These are phyloP conservation scores for Mortierella sp. DNA, from an alignment of 371 early-diverging fungal genomes.

Conservation along the genomic window DNA sequence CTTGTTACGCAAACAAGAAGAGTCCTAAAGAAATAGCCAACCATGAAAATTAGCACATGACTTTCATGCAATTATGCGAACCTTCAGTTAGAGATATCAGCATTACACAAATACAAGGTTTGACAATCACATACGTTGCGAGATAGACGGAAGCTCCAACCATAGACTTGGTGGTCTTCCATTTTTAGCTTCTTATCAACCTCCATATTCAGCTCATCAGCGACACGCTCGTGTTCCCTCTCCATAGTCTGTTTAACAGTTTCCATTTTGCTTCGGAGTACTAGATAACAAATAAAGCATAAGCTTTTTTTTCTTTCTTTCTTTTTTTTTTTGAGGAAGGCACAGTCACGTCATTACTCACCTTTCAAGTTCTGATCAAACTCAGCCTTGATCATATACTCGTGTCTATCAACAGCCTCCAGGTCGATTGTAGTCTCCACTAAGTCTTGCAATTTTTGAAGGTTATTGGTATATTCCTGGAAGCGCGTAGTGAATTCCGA, in stretches of 20 bases:
- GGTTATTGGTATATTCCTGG: constrained; percentile 63
- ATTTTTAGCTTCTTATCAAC: constrained; percentile 91
- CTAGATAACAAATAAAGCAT: not conserved
- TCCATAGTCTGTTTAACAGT: constrained; percentile 66
- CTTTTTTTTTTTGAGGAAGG: not conserved
- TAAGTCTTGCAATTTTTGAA: constrained; percentile 77
- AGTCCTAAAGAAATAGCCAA: constrained; percentile 62
- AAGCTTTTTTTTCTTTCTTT: not conserved
- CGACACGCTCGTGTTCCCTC: constrained; percentile 74
- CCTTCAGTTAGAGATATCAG: not conserved
- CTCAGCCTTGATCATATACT: constrained; percentile 90
- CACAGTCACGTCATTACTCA: constrained; percentile 23
- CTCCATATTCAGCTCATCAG: constrained; percentile 78
- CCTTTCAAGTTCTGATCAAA: constrained; percentile 85
- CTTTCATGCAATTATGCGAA: not conserved
- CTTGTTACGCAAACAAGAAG: constrained; percentile 72
- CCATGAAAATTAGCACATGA: constrained; percentile 4
- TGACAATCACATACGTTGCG: constrained; percentile 66
- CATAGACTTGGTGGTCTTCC: constrained; percentile 85
- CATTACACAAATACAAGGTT: too few relatives aligned
- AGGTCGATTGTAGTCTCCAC: constrained; percentile 95
- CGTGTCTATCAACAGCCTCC: constrained; percentile 86
- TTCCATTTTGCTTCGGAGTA: constrained; percentile 71
- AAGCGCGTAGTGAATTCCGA: constrained; percentile 58
- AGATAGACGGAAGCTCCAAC: constrained; percentile 90